Base-by-base conservation (phyloP, 805 yeast species). In the Nakazawaea wickerhamii region DNA sequence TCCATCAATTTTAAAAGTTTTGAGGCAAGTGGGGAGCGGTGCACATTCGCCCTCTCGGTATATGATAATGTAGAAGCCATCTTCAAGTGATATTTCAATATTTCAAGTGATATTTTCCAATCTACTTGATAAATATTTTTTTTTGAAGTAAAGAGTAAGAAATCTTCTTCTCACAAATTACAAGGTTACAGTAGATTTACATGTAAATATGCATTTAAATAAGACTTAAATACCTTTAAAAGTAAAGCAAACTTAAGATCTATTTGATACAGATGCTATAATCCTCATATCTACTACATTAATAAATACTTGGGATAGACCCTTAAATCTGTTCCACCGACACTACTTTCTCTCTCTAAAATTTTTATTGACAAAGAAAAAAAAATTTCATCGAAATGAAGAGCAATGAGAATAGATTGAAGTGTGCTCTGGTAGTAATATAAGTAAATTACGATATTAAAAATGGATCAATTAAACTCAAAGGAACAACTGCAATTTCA, bases 401-500 rank as follows among this genome's bases (percentile, higher is more conserved):
- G 19, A 35, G 30, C 30, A 35, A 35, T 6, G 30, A 19, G 15
- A 40, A 22, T 18, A n/a, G 25, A 31, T 6, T n/a, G n/a, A n/a
- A n/a, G n/a, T n/a, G n/a, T n/a, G n/a, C n/a, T n/a, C n/a, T n/a
- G n/a, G n/a, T n/a, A 25, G 7, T 19, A 33, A 5, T 10, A 8
- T 19, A 18, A 15, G 9, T n/a, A 15, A 17, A 33, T 9, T n/a
- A 17, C 14, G 21, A 14, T 13, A 31, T 18, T 22, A 54, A 75
- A 54, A 41, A 91, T 91, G 99, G 99, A 91, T 60, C 95, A 87
- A 67, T 75, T 91, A 56, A 91, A 91, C 75, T 81, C 81, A 61
- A 85, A 87, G 63, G 99, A 91, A 70, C 98, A 93, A 70, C 96
- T 89, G 68, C 91, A 89, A 57, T 91, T 91, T 68, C 96, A 89